A percentile compares a stretch with the other conserved stretches of the same genome.
Conservation (phyloP, 2,329 filamentous ascomycete species). For the Elsinoe arachidis region DNA sequence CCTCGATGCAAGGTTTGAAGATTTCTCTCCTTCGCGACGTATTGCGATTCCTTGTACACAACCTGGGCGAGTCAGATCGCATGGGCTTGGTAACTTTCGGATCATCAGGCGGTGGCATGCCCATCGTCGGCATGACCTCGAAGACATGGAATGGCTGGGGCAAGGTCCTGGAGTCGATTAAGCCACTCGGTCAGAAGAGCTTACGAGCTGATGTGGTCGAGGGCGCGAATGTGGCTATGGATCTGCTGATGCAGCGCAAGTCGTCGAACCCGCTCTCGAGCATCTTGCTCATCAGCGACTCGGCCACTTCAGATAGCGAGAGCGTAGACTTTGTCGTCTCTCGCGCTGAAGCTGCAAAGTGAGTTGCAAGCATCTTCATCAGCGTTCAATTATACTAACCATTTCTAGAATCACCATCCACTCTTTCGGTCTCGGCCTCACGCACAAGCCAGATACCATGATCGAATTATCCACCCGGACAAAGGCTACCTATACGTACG, state of each 20-base stretch:
- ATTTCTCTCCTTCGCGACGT: slow-evolving; percentile 90
- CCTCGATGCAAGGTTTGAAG: slow-evolving; percentile 98
- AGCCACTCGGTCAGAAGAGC: slow-evolving; percentile 92
- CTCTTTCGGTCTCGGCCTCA: slow-evolving; percentile 91
- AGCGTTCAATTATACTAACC: slow-evolving; percentile 9
- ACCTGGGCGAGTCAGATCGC: slow-evolving; percentile 81
- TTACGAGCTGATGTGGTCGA: slow-evolving; percentile 94
- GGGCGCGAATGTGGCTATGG: slow-evolving; percentile 96
- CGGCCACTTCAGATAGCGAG: slow-evolving; percentile 85
- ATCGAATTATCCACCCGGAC: slow-evolving; percentile 92
- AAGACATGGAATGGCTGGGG: slow-evolving; percentile 91
- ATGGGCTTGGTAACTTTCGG: slow-evolving; percentile 98
- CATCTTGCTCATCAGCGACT: slow-evolving; percentile 95
- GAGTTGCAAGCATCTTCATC: slow-evolving; percentile 32
- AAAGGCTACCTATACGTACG: slow-evolving; percentile 94
- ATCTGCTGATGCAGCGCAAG: slow-evolving; percentile 94
- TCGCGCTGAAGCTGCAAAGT: slow-evolving; percentile 92
- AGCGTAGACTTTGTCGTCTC: slow-evolving; percentile 98
- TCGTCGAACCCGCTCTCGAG: slow-evolving; percentile 91
- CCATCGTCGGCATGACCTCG: slow-evolving; percentile 95
- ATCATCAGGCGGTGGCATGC: slow-evolving; percentile 84
- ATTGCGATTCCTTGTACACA: slow-evolving; percentile 82
- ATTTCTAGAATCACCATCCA: slow-evolving; percentile 72
- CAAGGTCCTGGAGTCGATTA: slow-evolving; percentile 76
- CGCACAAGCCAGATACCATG: slow-evolving; percentile 97